Base-by-base conservation (phyloP, 2,329 filamentous ascomycete species). In the Akanthomyces muscarius region DNA sequence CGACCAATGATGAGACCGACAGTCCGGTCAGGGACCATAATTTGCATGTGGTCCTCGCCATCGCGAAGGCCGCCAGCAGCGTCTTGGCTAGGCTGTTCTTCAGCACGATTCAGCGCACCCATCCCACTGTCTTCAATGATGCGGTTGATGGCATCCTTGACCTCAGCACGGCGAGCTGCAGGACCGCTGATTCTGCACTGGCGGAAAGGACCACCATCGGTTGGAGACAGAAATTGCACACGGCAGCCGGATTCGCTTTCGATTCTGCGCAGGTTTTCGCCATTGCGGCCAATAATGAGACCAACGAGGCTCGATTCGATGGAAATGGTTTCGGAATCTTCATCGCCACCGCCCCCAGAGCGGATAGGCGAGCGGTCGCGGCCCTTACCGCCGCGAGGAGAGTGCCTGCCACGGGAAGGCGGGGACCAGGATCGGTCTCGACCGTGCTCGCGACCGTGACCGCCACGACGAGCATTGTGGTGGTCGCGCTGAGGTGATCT, bases 1-100 rank as follows among this genome's bases (percentile, higher is more conserved):
- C 92, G 89, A n/a, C 92, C 92, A 72, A 97, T 97, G 69, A 97
- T 97, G 52, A 97, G 81, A 58, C 92, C 92, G 65, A 97, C 92
- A 10, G 92, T 97, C 70, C 92, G 89, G 77, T 97, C 92, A 53
- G 92, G 92, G 21, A 97, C 92, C 90, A 96, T 95, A 70, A 97
- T 96, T 76, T 96, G 91, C 72, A 92, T 87, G 71, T 88, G 91
- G 69, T 94, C 90, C 74, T 96, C 92, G 64, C 89, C 90, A 64
- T 94, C 90, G 65, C 89, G 86, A 64, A 90, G 80, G 50, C 84
- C 81, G 58, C 74, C 68, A 10, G 73, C 73, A 8, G 30, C 51
- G 16, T 66, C 70, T 64, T 79, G 76, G 36, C 75, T 76, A 44
- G 74, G 68, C 65, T 79, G 77, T 30, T 80, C 78, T 18, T 74